Conservation (phyloP, 2,329 filamentous ascomycete genomes). For the Xylaria sp. region DNA sequence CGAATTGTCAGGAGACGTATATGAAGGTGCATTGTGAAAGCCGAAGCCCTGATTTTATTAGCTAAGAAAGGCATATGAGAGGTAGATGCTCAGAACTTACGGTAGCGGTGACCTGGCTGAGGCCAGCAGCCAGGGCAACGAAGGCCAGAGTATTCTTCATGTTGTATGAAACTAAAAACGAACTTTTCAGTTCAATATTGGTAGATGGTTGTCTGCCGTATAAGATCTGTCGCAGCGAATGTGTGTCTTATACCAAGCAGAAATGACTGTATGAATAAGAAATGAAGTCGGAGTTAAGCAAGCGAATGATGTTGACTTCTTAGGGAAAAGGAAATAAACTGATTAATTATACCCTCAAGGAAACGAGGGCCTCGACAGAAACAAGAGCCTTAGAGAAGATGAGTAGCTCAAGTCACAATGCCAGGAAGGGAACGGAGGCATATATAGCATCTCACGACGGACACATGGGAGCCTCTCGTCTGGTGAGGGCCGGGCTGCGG, state of each 20-base stretch:
- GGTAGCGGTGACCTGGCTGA: conserved; percentile 61
- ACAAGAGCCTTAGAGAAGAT: conserved; percentile 41
- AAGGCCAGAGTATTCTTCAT: conserved; percentile 64
- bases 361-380: conserved; percentile 46
- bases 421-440: conserved; percentile 36
- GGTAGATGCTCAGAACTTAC: conserved; percentile 44
- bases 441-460: conserved; percentile 47
- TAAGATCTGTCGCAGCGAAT: conserved; percentile 37
- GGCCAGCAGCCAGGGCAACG: conserved; percentile 61
- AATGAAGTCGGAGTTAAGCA: conserved; percentile 56
- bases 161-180: conserved; percentile 42
- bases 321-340: conserved; percentile 48
- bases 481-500: conserved; percentile 31
- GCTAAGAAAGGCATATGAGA: neutral
- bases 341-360: conserved; percentile 43
- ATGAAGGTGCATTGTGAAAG: conserved; percentile 57
- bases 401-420: conserved; percentile 29
- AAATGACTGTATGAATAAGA: conserved; percentile 41
- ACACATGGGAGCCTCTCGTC: conserved; percentile 39
- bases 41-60: conserved; percentile 39
- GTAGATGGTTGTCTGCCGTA: conserved; percentile 19
- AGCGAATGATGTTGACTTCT: conserved; percentile 67
- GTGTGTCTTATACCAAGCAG: conserved; percentile 39
- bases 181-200: conserved; percentile 26
- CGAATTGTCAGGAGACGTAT: conserved; percentile 75